A percentile compares a stretch with the other conserved stretches of the same genome.
Evolutionary conservation across 2,329 filamentous ascomycete genomes (phyloP).

Genomic region (Fusarium ramigenum): DNA sequence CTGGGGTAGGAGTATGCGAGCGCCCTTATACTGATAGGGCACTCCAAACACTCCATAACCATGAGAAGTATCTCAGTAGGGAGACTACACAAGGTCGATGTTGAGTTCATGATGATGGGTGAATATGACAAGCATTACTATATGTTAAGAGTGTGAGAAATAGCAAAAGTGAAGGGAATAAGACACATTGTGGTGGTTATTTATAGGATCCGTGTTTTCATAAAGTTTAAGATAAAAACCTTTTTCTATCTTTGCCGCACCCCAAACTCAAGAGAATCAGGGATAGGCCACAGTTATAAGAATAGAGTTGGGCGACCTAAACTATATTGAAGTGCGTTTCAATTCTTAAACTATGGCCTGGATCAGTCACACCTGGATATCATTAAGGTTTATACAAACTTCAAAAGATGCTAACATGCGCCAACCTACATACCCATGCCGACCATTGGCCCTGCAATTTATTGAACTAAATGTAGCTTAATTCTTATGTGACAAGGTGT

Average conservation of each 20-base stretch:
- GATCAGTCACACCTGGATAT: accelerated
- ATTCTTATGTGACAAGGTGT: too few species aligned
- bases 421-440: neutral
- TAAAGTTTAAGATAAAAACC: neutral
- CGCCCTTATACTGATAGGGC: neutral
- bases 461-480: neutral
- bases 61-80: neutral
- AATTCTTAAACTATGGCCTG: neutral
- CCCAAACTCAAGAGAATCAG: neutral
- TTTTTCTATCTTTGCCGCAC: accelerated
- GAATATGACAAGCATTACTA: accelerated
- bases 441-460: neutral
- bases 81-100: neutral
- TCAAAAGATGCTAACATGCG: neutral
- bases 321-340: neutral
- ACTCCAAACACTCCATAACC: neutral
- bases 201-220: neutral
- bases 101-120: neutral
- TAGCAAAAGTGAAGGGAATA: accelerated
- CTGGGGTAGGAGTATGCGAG: accelerated
- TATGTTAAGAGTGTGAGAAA: neutral
- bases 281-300: neutral
- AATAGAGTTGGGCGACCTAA: neutral
- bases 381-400: neutral
- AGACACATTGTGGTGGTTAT: accelerated